Evolutionary conservation across 2,329 filamentous ascomycete genomes (phyloP), one percentile per base, ranked within the genome.

Genomic region (Fusarium protoensiforme): DNA sequence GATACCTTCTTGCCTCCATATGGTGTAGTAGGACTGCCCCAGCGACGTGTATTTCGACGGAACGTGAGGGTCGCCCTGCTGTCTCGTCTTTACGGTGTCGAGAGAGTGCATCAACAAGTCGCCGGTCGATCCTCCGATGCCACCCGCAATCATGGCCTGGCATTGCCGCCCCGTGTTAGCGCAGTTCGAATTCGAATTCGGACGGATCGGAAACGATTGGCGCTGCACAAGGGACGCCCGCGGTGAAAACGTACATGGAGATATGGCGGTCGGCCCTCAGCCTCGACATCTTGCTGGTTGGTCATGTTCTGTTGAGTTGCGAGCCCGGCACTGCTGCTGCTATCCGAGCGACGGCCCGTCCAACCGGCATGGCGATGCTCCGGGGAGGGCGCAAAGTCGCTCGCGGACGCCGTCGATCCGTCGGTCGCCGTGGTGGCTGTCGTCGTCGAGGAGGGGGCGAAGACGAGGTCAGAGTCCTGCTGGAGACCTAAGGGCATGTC

Each of bases 91-190:
- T 78, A 99, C 96, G 1, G 96, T 99, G 83, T 99, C 96, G 79
- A 99, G 89, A 53, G 96, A 98, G 85, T 99, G 96, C 96, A 99
- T 99, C 75, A 99, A 87, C 89, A 99, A 93, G 83, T 99, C 96
- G 67, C 97, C 96, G 64, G 93, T 97, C 18, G 94, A 95, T 61
- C 96, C 96, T 79, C 97, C 96, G 61, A 97, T 87, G 68, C 96
- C 96, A 79, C 96, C 96, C 36, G 96, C 96, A 79, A 99, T 88
- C 95, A 98, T 99, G 81, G 93, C 92, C 94, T 98, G 67, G 71
- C 63, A 72, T 61, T 64, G 36, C 48, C 20, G 54, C 29, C 57
- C 36, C 59, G 60, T 61, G 69, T 78, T 72, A 78, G 76, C 73
- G 66, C 64, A 65, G 18, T 36, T 64, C 38, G 59, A 39, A 43